These are phyloP conservation scores for Blastobotrys ciferrii DNA, from an alignment of 1,139 yeast species.

Conservation along the genomic window DNA sequence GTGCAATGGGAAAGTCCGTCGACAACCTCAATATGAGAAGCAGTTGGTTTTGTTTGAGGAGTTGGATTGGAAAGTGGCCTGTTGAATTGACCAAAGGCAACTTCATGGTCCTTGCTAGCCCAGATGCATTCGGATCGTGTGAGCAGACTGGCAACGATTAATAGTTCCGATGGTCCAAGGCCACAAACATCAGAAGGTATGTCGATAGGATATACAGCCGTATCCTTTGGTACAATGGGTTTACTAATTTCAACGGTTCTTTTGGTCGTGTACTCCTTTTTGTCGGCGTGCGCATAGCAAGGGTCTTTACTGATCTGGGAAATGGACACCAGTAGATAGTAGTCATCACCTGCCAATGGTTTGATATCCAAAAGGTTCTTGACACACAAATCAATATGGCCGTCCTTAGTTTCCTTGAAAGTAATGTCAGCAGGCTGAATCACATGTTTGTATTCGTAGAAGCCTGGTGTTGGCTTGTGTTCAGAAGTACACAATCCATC, in stretches of 20 bases:
- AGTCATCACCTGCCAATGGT: constrained; percentile 10
- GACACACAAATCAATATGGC: constrained; percentile 11
- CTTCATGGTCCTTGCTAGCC: constrained; percentile 26
- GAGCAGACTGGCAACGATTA: constrained; percentile 20
- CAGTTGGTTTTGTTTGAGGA: too few species aligned
- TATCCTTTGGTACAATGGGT: not conserved
- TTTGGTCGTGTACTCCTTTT: not conserved
- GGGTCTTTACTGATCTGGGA: not conserved
- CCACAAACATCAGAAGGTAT: not conserved
- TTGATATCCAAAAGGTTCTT: constrained; percentile 22
- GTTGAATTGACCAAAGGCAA: constrained; percentile 30
- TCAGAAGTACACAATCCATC: constrained; percentile 37
- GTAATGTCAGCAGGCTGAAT: constrained; percentile 31
- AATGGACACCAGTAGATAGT: constrained; percentile 12
- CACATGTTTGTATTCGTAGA: constrained; percentile 33
- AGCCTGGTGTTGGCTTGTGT: constrained; percentile 40
- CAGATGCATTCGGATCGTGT: constrained; percentile 19
- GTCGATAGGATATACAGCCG: not conserved
- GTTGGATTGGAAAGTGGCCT: too few species aligned
- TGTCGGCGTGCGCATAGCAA: not conserved
- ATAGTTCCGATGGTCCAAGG: constrained; percentile 12
- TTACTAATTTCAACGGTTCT: not conserved
- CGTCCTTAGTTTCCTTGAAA: constrained; percentile 12
- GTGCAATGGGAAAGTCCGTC: constrained; percentile 8
- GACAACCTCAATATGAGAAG: constrained; percentile 5